phyloP scores from a whole-genome alignment of 139 green algal genomes.

The Deuterostichococcus epilithicus region DNA sequence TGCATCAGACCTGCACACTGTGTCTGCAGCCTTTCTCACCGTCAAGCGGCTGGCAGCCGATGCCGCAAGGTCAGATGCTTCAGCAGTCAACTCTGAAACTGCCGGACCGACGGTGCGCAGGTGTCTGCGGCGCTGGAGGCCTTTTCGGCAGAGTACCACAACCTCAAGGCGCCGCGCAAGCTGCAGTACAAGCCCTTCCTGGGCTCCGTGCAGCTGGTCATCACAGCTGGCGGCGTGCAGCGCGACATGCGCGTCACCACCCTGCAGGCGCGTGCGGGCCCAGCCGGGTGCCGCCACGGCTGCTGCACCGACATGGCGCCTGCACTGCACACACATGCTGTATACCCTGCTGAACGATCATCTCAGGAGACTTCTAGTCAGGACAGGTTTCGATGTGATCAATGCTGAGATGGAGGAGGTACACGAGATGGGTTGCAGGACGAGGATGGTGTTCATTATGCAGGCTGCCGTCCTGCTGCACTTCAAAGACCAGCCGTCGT shows the following conservation, averaged over 20 bases:
- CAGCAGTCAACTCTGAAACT: too few relatives aligned
- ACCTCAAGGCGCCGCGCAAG: slow-evolving; percentile 83
- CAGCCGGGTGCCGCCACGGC: not conserved
- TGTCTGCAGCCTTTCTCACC: too few relatives aligned
- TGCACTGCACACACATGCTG: too few relatives aligned
- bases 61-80: not conserved
- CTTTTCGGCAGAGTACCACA: slow-evolving; percentile 55
- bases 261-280: not conserved
- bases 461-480: slow-evolving; percentile 75
- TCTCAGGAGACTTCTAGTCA: too few relatives aligned
- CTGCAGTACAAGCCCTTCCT: slow-evolving; percentile 75
- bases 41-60: too few relatives aligned
- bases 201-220: slow-evolving; percentile 70
- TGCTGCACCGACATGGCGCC: too few relatives aligned
- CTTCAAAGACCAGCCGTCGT: slow-evolving; percentile 52
- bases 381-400: too few relatives aligned
- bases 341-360: too few relatives aligned
- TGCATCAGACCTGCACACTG: not conserved
- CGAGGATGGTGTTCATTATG: slow-evolving; percentile 61
- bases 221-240: slow-evolving; percentile 41
- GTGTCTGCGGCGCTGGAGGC: slow-evolving; percentile 26
- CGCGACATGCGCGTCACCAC: slow-evolving; percentile 44
- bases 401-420: too few relatives aligned
- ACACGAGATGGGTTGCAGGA: too few relatives aligned
- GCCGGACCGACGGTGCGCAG: too few relatives aligned